These are phyloP conservation scores for Encephalitozoon intestinalis DNA, from an alignment of 371 early-diverging fungal species.

Conservation along the genomic window DNA sequence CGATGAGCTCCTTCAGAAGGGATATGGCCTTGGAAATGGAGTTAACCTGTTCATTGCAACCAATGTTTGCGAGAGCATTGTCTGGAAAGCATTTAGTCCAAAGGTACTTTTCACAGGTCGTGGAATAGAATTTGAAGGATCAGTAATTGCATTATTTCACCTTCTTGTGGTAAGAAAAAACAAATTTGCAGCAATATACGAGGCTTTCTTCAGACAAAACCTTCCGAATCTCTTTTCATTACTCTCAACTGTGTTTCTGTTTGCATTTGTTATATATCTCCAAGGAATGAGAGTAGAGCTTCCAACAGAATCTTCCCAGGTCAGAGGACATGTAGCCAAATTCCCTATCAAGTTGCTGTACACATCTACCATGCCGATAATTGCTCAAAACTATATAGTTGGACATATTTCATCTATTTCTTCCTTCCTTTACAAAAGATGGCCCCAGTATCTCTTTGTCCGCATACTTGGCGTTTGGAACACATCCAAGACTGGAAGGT, in stretches of 20 bases:
- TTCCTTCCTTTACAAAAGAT: slow-evolving; percentile 82
- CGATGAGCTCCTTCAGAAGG: slow-evolving; percentile 98
- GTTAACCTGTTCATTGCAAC: slow-evolving; percentile 98
- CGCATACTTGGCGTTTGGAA: slow-evolving; percentile 92
- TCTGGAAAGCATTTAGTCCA: slow-evolving; percentile 96
- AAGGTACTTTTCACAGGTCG: slow-evolving; percentile 86
- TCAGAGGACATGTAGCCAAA: slow-evolving; percentile 85
- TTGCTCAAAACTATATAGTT: slow-evolving; percentile 90
- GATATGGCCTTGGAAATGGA: slow-evolving; percentile 99
- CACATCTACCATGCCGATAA: slow-evolving; percentile 98
- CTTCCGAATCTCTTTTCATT: slow-evolving; percentile 89
- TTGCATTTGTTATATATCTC: slow-evolving; percentile 89
- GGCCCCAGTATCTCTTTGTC: slow-evolving; percentile 82
- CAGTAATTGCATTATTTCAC: slow-evolving; percentile 84
- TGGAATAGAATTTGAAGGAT: slow-evolving; percentile 97
- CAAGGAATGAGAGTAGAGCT: slow-evolving; percentile 98
- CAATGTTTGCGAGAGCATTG: slow-evolving; percentile 94
- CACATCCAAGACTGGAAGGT: slow-evolving; percentile 66
- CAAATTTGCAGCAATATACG: slow-evolving; percentile 90
- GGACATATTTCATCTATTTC: slow-evolving; percentile 88
- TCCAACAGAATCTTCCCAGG: slow-evolving; percentile 84
- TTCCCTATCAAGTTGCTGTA: slow-evolving; percentile 98
- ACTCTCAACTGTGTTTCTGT: slow-evolving; percentile 75
- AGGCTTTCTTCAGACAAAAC: slow-evolving; percentile 88
- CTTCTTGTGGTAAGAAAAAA: slow-evolving; percentile 82